Evolutionary conservation across 208 protist genomes (phyloP).

Genomic region (Spongospora subterranea): DNA sequence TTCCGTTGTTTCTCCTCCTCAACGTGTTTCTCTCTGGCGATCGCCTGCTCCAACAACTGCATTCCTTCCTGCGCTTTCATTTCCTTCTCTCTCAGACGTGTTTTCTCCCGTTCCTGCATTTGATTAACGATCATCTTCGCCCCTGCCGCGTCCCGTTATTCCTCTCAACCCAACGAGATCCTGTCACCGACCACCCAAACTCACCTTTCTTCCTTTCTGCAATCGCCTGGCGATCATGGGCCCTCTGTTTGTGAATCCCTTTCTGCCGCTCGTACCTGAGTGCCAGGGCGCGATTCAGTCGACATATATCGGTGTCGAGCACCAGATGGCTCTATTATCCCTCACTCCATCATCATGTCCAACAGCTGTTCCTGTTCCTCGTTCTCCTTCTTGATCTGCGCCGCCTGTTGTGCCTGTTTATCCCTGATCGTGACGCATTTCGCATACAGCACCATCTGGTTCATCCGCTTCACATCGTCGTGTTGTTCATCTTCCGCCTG

Average conservation of each 20-base stretch:
- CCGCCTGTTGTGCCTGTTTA: slow-evolving; percentile 58
- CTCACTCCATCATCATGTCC: slow-evolving; percentile 59
- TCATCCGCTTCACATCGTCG: slow-evolving; percentile 61
- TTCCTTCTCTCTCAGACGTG: neutral
- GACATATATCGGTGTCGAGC: neutral
- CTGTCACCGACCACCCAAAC: neutral
- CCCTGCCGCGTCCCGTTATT: too few relatives aligned
- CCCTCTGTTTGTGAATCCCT: slow-evolving; percentile 32
- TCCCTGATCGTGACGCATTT: slow-evolving; percentile 63
- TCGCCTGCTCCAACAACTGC: slow-evolving; percentile 47
- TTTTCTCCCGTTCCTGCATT: slow-evolving; percentile 55
- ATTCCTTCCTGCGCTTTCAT: slow-evolving; percentile 58
- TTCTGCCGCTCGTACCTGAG: slow-evolving; percentile 51
- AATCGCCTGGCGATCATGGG: neutral
- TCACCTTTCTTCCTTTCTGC: slow-evolving; percentile 4
- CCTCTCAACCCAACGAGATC: too few relatives aligned
- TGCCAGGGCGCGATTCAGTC: neutral
- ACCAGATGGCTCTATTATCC: too few relatives aligned
- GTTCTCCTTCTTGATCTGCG: neutral
- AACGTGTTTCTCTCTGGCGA: slow-evolving; percentile 40
- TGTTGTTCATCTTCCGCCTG: neutral
- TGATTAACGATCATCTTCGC: slow-evolving; percentile 56
- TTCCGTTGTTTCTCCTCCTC: neutral
- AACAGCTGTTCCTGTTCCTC: slow-evolving; percentile 49
- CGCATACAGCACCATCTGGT: slow-evolving; percentile 57